These are phyloP conservation scores for Myotisia sp. DNA, from an alignment of 2,329 filamentous ascomycete species.

Conservation along the genomic window DNA sequence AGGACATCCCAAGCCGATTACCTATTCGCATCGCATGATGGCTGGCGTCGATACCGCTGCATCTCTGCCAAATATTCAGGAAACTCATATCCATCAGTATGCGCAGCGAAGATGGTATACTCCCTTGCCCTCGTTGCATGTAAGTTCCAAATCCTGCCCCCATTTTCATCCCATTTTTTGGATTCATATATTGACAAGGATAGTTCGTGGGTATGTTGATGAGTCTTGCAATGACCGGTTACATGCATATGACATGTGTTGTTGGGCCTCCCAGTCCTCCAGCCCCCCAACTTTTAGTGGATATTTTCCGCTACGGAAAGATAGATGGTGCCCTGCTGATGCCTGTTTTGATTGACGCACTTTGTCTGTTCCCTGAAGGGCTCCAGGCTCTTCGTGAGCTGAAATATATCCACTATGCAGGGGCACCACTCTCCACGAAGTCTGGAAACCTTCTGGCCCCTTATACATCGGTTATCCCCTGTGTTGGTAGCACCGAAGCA, in stretches of 20 bases:
- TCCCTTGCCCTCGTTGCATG: background rate
- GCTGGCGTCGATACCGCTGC: background rate
- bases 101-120: background rate
- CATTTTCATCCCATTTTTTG: background rate
- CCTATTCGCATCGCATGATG: background rate
- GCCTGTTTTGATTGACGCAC: background rate
- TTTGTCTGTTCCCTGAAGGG: background rate
- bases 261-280: background rate
- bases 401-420: background rate
- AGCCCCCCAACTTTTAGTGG: background rate
- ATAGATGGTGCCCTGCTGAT: background rate
- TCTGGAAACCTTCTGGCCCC: background rate
- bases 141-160: background rate
- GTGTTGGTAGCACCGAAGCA: background rate
- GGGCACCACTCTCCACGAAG: background rate
- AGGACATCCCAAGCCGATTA: background rate
- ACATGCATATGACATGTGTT: background rate
- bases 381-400: background rate
- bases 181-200: background rate
- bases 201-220: slow-evolving; percentile 1
- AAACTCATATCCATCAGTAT: background rate
- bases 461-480: background rate
- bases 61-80: background rate
- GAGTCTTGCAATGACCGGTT: background rate
- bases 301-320: background rate